These are phyloP conservation scores for Aspergillus taichungensis DNA, from an alignment of 495 filamentous ascomycete genomes.

Conservation along the genomic window DNA sequence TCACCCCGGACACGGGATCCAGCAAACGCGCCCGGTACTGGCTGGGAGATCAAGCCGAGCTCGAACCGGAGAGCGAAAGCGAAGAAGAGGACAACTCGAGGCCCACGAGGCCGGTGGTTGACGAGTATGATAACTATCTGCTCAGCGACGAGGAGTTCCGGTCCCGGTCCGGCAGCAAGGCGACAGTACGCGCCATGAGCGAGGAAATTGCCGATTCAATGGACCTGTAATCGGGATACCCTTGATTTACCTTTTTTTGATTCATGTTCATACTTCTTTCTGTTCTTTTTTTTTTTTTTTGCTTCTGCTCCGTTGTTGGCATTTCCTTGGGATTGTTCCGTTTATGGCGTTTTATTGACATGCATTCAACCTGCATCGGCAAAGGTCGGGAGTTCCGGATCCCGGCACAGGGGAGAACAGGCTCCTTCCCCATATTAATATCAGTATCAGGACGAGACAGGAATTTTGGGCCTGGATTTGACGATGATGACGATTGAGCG, in stretches of 20 bases:
- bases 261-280: not conserved
- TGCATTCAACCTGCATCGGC: constrained; percentile 20
- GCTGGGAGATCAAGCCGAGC: constrained; percentile 56
- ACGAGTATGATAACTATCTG: constrained; percentile 36
- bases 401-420: constrained; percentile 7
- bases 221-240: constrained; percentile 43
- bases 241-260: not conserved
- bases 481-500: constrained; percentile 1
- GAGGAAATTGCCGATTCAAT: constrained; percentile 66
- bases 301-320: constrained; percentile 3
- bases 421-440: constrained; percentile 1
- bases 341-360: constrained; percentile 1
- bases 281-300: not conserved
- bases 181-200: constrained; percentile 56
- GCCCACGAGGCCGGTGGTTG: constrained; percentile 11
- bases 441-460: too few species aligned
- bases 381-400: constrained; percentile 17
- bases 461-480: not conserved
- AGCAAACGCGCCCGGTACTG: constrained; percentile 76
- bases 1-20: constrained; percentile 45
- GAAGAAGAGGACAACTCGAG: constrained; percentile 37
- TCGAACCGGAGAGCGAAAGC: constrained; percentile 30
- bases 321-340: constrained; percentile 2
- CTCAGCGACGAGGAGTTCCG: constrained; percentile 37
- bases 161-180: constrained; percentile 31